Base-by-base conservation (phyloP, 2,329 filamentous ascomycete genomes). In the Colletotrichum sp. region DNA sequence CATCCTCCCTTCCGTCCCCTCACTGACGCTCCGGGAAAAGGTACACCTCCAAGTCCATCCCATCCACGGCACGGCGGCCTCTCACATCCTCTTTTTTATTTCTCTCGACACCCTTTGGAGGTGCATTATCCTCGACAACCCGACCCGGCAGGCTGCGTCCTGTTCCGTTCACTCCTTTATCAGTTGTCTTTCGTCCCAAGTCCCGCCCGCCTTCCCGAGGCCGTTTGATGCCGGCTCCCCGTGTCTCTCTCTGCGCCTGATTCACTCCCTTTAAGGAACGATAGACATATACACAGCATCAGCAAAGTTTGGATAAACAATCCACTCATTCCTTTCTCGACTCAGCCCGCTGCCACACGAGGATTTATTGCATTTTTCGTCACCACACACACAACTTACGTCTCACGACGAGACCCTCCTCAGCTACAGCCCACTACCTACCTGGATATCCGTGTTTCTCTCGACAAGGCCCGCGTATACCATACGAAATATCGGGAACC, bases 361-460 rank as follows among this genome's bases (percentile, higher is more conserved):
- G 58, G 30, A 61, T 64, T 67, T 38, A n/a, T 64, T 55, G 34
- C 10, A 52, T 52, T 52, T 52, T 52, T 52, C 43, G 24, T 26
- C 65, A 30, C 70, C 48, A 64, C 70, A 69, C 64, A 13, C 61
- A 64, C 60, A 62, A 58, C 16, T 16, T 18, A 38, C 28, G n/a
- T 68, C 56, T 72, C 38, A 67, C 73, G 38, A 73, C 48, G 43
- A 55, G 36, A 36, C 15, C 32, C 26, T 48, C 64, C 34, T 43
- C 52, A 52, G 43, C 60, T 56, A 8, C 38, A 70, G 67, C 72
- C 62, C 58, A 43, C 64, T 43, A 18, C 36, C 24, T 26, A 38
- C 64, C 70, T 52, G 65, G 70, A 73, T 73, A 69, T 48, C 73
- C 73, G 73, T 73, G 73, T 76, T 48, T 75, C 70, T 65, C 30